Evolutionary conservation across 2,329 filamentous ascomycete species (phyloP).

Genomic region (Cladosporium cucumerinum): DNA sequence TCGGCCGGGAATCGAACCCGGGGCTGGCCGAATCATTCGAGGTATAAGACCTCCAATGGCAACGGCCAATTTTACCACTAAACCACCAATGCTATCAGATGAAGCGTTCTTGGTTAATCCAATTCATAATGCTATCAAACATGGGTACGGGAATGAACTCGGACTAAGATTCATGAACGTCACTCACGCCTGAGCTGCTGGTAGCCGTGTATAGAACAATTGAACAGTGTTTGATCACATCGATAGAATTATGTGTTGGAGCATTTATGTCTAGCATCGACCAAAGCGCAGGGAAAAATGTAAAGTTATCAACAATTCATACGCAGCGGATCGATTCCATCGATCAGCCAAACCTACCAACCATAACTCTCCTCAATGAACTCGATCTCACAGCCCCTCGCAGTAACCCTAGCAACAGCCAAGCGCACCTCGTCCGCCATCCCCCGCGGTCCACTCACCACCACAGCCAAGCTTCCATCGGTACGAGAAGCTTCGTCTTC

Average conservation of each 20-base stretch:
- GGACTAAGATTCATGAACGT: too few relatives aligned
- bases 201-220: neutral
- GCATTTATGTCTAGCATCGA: neutral
- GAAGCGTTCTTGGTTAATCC: too few relatives aligned
- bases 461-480: constrained; percentile 35
- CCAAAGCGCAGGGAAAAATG: neutral
- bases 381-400: constrained; percentile 19
- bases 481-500: constrained; percentile 31
- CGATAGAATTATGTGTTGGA: neutral
- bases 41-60: neutral
- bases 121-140: too few relatives aligned
- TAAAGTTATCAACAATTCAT: neutral
- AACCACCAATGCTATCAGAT: neutral
- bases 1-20: neutral
- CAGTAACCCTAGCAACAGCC: constrained; percentile 26
- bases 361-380: constrained; percentile 24
- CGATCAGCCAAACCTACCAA: constrained; percentile 16
- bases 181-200: neutral
- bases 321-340: neutral
- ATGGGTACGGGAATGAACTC: too few relatives aligned
- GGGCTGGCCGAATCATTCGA: neutral
- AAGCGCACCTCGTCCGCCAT: constrained; percentile 43
- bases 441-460: constrained; percentile 42
- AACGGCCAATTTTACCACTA: neutral
- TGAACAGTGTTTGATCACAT: neutral